Conservation (phyloP, 2,329 filamentous ascomycete species). For the Polytolypa hystricis region DNA sequence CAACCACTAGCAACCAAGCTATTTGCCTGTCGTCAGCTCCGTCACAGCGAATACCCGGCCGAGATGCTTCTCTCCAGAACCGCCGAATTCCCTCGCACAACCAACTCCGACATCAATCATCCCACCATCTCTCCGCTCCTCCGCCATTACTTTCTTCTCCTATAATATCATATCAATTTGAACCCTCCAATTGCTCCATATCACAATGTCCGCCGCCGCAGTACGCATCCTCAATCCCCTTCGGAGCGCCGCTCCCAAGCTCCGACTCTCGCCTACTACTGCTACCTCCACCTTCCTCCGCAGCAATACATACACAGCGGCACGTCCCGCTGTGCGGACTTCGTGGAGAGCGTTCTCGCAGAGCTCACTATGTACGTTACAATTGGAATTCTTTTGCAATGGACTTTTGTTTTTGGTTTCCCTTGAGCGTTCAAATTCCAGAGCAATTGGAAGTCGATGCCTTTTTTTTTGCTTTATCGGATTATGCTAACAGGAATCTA, state of each 20-base stretch:
- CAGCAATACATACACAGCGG: slow-evolving; percentile 4
- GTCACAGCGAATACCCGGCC: too few species aligned
- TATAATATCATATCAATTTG: neutral
- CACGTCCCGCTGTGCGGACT: slow-evolving; percentile 7
- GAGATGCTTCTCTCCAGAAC: too few species aligned
- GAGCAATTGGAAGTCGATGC: neutral
- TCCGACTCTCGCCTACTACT: slow-evolving; percentile 5
- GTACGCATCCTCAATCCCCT: slow-evolving; percentile 13
- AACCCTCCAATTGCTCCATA: neutral
- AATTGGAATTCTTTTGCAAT: slow-evolving; percentile 3
- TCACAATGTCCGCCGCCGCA: slow-evolving; percentile 29
- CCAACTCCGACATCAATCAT: too few species aligned
- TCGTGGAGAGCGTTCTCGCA: slow-evolving; percentile 28
- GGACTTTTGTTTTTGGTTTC: neutral
- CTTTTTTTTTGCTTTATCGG: neutral
- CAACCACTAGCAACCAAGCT: too few species aligned
- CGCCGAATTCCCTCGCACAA: too few species aligned
- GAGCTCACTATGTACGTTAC: slow-evolving; percentile 28
- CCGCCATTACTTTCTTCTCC: neutral
- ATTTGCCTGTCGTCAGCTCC: too few species aligned
- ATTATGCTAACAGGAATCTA: slow-evolving; percentile 17
- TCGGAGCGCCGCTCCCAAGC: slow-evolving; percentile 9
- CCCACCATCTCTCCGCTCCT: too few species aligned
- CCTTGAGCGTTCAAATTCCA: neutral
- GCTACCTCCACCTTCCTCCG: slow-evolving; percentile 7